phyloP scores from a whole-genome alignment of 2,329 filamentous ascomycete species.

The Colletotrichum truncatum region DNA sequence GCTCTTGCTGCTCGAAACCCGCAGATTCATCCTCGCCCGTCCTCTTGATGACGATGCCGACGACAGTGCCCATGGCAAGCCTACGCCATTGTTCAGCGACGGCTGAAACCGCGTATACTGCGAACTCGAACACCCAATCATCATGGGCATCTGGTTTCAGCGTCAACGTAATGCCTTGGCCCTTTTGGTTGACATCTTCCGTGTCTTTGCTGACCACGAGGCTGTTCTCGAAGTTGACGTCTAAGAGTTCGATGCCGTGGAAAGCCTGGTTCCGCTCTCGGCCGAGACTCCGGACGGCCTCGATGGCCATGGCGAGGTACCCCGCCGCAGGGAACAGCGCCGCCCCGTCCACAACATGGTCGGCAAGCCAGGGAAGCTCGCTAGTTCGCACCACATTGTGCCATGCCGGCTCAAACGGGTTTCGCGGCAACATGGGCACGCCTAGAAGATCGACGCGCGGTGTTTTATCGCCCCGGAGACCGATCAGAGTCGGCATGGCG shows the following conservation, averaged over 20 bases:
- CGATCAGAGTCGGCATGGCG: neutral
- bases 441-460: slow-evolving; percentile 21
- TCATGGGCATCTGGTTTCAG: neutral
- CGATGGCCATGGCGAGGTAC: slow-evolving; percentile 13
- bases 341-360: slow-evolving; percentile 52
- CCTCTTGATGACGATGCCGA: slow-evolving; percentile 35
- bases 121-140: slow-evolving; percentile 40
- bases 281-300: slow-evolving; percentile 1
- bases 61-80: neutral
- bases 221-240: slow-evolving; percentile 29
- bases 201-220: slow-evolving; percentile 6
- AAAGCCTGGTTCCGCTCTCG: slow-evolving; percentile 2
- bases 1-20: slow-evolving; percentile 36
- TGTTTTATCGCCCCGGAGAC: neutral
- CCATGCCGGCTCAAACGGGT: slow-evolving; percentile 8
- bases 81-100: neutral
- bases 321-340: slow-evolving; percentile 43
- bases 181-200: slow-evolving; percentile 34
- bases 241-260: neutral
- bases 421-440: neutral
- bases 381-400: neutral
- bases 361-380: slow-evolving; percentile 47
- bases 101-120: slow-evolving; percentile 33
- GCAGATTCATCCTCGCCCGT: slow-evolving; percentile 36
- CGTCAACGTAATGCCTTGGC: slow-evolving; percentile 35